Percentiles rank a stretch among this genome's conserved stretches.
Evolutionary conservation across 163 green algal species (phyloP).

Genomic region (Chlamydomonas reinhardtii): DNA sequence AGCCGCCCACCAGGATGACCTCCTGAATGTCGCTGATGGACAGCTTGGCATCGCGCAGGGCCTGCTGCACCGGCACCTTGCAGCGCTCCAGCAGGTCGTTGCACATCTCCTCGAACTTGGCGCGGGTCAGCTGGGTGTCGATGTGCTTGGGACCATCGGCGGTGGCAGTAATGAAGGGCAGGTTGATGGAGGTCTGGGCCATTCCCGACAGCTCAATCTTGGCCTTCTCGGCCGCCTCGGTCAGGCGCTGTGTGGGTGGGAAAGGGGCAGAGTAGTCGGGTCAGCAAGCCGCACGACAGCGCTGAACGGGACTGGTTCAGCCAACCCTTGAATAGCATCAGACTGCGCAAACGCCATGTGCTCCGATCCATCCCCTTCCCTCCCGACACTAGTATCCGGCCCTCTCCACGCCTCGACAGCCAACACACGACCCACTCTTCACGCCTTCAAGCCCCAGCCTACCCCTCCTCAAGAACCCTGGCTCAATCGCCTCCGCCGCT

Average conservation of each 20-base stretch:
- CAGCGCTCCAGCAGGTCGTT: slow-evolving; percentile 95
- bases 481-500: no score
- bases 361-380: no score
- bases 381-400: no score
- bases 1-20: slow-evolving; percentile 98
- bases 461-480: no score
- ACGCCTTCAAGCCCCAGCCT: no score
- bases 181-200: slow-evolving; percentile 91
- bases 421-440: no score
- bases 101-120: slow-evolving; percentile 98
- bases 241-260: slow-evolving; percentile 90
- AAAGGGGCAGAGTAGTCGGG: no score
- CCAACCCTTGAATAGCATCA: no score
- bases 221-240: slow-evolving; percentile 98
- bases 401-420: no score
- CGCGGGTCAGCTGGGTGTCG: slow-evolving; percentile 88
- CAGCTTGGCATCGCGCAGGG: slow-evolving; percentile 89
- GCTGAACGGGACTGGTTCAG: no score
- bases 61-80: slow-evolving; percentile 89
- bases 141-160: slow-evolving; percentile 99
- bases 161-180: slow-evolving; percentile 99
- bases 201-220: slow-evolving; percentile 98
- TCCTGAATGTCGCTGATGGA: slow-evolving; percentile 88
- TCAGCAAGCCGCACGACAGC: no score
- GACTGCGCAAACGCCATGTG: no score